Base-by-base conservation (phyloP, 495 filamentous ascomycete species). In the Aspergillus homomorphus region DNA sequence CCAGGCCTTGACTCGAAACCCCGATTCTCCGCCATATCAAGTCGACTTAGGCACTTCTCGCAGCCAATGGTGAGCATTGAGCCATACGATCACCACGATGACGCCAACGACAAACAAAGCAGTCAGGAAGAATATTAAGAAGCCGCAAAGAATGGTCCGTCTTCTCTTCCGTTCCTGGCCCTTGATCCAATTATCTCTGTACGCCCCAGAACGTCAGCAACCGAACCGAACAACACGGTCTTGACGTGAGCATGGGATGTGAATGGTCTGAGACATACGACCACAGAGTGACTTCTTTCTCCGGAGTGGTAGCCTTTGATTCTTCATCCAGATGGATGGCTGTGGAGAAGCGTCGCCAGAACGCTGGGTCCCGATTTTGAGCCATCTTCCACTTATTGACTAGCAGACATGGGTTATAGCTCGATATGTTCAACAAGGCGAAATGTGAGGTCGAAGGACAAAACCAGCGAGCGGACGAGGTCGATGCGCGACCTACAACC, bases 291-390 rank as follows among this genome's bases (percentile, higher is more conserved):
- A 45, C 8, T 56, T 69, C 42, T 56, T 61, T 52, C 23, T 63
- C 21, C 12, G 61, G 51, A 41, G 59, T 10, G 18, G 57, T 16
- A 41, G 56, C 38, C 38, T 61, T 70, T 16, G 72, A 63, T 57
- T 73, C 68, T 58, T 78, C 77, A 45, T 80, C 71, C 21, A 70
- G 66, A 56, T 86, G 83, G 6, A 85, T 78, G 44, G 84, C 84
- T n/a, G 71, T 65, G 46, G 78, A 81, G 75, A 87, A 87, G 54
- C 84, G 77, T 19, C 76, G 76, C 85, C 84, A 87, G 69, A 88
- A 88, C 43, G 67, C 73, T 16, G 85, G 84, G 61, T 88, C 85
- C 24, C 78, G 75, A 51, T 84, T 77, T 14, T 78, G 69, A 5
- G 77, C 71, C 71, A 77, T 77, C n/a, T 19, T 62, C 21, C 44